These are phyloP conservation scores for Sutorius eximius DNA, from an alignment of 1,284 basidiomycete species.

Conservation along the genomic window DNA sequence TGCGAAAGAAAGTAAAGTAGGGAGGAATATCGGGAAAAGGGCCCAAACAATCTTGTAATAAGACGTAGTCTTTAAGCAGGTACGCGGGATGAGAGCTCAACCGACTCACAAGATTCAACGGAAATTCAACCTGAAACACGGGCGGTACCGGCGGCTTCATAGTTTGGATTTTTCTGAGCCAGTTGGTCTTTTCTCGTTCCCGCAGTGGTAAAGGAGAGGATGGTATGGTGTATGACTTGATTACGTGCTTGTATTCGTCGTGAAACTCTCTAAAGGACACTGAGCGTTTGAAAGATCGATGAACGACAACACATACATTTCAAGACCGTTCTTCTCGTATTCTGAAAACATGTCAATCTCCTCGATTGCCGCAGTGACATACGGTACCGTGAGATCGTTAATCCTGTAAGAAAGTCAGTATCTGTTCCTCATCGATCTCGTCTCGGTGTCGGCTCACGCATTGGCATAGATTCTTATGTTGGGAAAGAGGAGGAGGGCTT, in stretches of 20 bases:
- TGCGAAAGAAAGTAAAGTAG: slow-evolving; percentile 52
- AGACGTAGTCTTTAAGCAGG: not conserved
- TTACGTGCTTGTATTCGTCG: slow-evolving; percentile 54
- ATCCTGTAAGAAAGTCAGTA: slow-evolving; percentile 41
- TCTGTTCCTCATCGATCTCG: not conserved
- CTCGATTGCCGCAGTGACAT: slow-evolving; percentile 75
- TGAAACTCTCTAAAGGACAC: slow-evolving; percentile 47
- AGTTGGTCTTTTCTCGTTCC: slow-evolving; percentile 28
- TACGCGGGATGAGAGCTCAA: not conserved
- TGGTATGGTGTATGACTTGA: slow-evolving; percentile 50
- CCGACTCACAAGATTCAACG: slow-evolving; percentile 67
- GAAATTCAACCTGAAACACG: slow-evolving; percentile 62
- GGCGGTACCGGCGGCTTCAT: slow-evolving; percentile 57
- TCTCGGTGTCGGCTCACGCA: slow-evolving; percentile 47
- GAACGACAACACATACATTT: slow-evolving; percentile 49
- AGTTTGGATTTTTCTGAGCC: slow-evolving; percentile 42
- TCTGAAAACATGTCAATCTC: slow-evolving; percentile 66
- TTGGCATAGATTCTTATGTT: slow-evolving; percentile 84
- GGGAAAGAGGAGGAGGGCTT: slow-evolving; percentile 69
- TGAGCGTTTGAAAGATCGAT: slow-evolving; percentile 10
- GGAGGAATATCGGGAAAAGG: slow-evolving; percentile 64
- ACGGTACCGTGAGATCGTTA: slow-evolving; percentile 82
- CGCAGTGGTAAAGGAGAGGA: slow-evolving; percentile 31
- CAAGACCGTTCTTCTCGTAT: slow-evolving; percentile 55
- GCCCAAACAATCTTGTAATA: slow-evolving; percentile 48